Percentiles rank a stretch among this genome's conserved stretches.
These are phyloP conservation scores for Umbellularia californica DNA, from an alignment of 164 flowering plant genomes.

Conservation along the genomic window DNA sequence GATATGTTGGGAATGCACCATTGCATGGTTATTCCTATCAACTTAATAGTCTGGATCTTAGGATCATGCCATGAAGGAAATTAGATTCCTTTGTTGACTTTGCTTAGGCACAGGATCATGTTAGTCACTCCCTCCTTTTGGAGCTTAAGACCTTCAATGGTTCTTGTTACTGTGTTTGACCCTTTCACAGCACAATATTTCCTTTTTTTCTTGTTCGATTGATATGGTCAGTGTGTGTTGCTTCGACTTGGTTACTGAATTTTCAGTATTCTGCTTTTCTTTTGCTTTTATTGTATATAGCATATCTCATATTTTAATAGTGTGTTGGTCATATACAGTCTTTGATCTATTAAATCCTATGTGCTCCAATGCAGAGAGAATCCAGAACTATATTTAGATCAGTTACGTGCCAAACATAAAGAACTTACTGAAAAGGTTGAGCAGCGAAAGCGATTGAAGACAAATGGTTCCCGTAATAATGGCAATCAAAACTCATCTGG, in stretches of 20 bases:
- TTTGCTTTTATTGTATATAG: too few relatives aligned
- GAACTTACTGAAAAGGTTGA: constrained; percentile 83
- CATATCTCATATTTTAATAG: not conserved
- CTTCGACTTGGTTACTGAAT: not conserved
- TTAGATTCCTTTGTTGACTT: not conserved
- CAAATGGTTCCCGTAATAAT: constrained; percentile 64
- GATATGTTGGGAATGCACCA: too few relatives aligned
- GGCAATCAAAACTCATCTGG: constrained; percentile 62
- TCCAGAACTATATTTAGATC: constrained; percentile 83
- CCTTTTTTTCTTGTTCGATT: not conserved
- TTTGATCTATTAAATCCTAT: not conserved
- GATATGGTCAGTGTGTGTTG: not conserved
- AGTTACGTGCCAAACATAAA: constrained; percentile 61
- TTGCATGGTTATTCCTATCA: too few relatives aligned
- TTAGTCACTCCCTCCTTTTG: too few relatives aligned
- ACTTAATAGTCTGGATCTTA: not conserved
- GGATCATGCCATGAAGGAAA: not conserved
- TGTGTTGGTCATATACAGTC: not conserved
- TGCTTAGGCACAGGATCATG: not conserved
- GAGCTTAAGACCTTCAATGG: not conserved
- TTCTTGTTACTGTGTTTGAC: not conserved
- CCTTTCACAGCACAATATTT: not conserved
- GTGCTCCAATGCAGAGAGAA: constrained; percentile 57
- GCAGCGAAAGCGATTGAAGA: constrained; percentile 80
- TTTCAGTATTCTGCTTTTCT: not conserved